phyloP scores from a whole-genome alignment of 148 eudicot genomes.

The Agrostemma githago region DNA sequence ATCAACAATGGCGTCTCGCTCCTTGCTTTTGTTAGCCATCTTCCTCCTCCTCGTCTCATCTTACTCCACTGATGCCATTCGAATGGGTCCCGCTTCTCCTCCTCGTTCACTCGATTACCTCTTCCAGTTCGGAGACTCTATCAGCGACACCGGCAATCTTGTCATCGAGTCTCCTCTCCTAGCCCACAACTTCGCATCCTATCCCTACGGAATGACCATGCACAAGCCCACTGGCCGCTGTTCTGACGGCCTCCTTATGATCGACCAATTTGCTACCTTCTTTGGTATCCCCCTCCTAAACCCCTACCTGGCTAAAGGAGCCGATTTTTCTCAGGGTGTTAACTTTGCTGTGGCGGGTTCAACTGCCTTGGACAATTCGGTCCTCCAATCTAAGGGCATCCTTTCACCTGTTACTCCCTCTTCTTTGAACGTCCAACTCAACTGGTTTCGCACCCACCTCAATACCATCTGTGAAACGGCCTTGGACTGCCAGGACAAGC shows the following conservation, averaged over 20 bases:
- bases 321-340: background rate
- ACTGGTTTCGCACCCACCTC: constrained; percentile 3
- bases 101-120: no score
- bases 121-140: no score
- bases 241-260: background rate
- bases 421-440: constrained; percentile 10
- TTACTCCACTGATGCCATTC: no score
- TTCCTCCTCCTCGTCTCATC: no score
- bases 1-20: no score
- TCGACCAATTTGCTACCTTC: background rate
- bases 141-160: background rate
- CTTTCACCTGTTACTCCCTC: background rate
- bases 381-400: background rate
- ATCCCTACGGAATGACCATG: background rate
- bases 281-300: background rate
- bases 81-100: no score
- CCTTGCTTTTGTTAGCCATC: no score
- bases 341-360: constrained; percentile 10
- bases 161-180: background rate
- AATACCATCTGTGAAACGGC: background rate
- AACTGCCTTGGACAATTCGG: constrained; percentile 1
- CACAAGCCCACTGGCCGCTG: background rate
- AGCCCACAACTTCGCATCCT: background rate
- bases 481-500: background rate
- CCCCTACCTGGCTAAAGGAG: constrained; percentile 4